These are phyloP conservation scores for Acanthochlamys bracteata DNA, from an alignment of 106 monocot species.

Conservation along the genomic window DNA sequence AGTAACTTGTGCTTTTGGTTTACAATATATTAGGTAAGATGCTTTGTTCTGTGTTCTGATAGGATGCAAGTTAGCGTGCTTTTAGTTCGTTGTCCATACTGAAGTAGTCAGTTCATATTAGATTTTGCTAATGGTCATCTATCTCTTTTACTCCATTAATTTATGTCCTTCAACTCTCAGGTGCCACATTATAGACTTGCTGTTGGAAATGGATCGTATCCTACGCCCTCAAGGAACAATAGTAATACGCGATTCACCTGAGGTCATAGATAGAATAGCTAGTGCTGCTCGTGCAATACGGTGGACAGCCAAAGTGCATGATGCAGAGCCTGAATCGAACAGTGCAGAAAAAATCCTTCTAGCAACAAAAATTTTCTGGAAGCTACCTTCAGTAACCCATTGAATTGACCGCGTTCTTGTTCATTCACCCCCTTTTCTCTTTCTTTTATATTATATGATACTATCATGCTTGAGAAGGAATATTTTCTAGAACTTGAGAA, in stretches of 20 bases:
- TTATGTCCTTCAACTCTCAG: slow-evolving; percentile 11
- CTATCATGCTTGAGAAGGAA: too few relatives aligned
- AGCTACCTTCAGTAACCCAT: slow-evolving; percentile 22
- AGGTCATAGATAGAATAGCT: slow-evolving; percentile 53
- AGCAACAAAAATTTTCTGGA: slow-evolving; percentile 74
- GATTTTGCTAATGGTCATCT: too few relatives aligned
- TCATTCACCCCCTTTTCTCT: background rate
- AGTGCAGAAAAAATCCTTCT: slow-evolving; percentile 58
- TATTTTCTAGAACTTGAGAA: too few relatives aligned
- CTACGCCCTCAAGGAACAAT: slow-evolving; percentile 78
- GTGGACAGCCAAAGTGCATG: slow-evolving; percentile 51
- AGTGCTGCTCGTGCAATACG: slow-evolving; percentile 48
- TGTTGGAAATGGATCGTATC: slow-evolving; percentile 93
- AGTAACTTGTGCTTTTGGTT: slow-evolving; percentile 87
- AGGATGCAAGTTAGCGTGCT: too few relatives aligned
- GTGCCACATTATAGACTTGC: slow-evolving; percentile 77
- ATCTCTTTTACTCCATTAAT: too few relatives aligned
- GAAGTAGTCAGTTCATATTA: too few relatives aligned
- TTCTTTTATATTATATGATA: background rate
- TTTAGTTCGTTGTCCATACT: too few relatives aligned
- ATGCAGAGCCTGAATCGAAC: slow-evolving; percentile 54
- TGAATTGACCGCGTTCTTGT: background rate
- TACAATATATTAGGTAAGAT: slow-evolving; percentile 76
- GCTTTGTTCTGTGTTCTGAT: background rate
- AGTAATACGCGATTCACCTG: slow-evolving; percentile 48